Percentiles rank a stretch among this genome's conserved stretches.
phyloP scores from a whole-genome alignment of 2,329 filamentous ascomycete species.

The Alternaria brassicicola region DNA sequence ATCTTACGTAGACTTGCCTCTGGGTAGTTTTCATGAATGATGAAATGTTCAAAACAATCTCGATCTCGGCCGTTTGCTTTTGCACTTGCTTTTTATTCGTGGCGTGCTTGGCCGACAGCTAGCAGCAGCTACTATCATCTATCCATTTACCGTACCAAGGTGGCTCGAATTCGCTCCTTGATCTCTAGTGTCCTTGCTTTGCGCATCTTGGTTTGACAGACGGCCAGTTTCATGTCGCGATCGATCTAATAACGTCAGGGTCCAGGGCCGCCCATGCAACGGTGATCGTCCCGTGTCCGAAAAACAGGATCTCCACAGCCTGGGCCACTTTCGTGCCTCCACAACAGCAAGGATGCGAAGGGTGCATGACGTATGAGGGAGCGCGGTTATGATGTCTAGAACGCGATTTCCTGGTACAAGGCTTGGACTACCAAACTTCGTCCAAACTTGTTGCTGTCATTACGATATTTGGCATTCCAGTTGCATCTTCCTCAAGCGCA shows the following conservation, averaged over 20 bases:
- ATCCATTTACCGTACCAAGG: background rate
- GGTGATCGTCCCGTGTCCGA: conserved; percentile 21
- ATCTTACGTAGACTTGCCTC: conserved; percentile 43
- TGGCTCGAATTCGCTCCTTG: background rate
- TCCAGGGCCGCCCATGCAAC: conserved; percentile 14
- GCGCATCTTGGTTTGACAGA: background rate
- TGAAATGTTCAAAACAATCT: conserved; percentile 34
- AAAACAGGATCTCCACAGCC: conserved; percentile 30
- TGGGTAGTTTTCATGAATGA: conserved; percentile 41
- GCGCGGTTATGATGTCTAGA: conserved; percentile 18
- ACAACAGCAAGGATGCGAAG: conserved; percentile 20
- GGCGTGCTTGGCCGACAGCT: background rate
- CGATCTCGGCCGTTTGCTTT: background rate
- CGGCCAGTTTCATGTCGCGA: background rate
- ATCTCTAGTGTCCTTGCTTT: background rate
- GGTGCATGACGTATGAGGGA: conserved; percentile 27
- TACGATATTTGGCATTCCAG: background rate
- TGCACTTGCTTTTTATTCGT: background rate
- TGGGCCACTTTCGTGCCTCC: conserved; percentile 14
- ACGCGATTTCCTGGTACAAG: conserved; percentile 4
- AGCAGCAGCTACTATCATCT: background rate
- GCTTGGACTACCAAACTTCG: background rate
- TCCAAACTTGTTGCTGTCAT: background rate
- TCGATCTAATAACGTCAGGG: conserved; percentile 12
- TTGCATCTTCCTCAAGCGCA: background rate